Evolutionary conservation across 1,284 basidiomycete genomes (phyloP).

Genomic region (Ceratobasidium sp.): DNA sequence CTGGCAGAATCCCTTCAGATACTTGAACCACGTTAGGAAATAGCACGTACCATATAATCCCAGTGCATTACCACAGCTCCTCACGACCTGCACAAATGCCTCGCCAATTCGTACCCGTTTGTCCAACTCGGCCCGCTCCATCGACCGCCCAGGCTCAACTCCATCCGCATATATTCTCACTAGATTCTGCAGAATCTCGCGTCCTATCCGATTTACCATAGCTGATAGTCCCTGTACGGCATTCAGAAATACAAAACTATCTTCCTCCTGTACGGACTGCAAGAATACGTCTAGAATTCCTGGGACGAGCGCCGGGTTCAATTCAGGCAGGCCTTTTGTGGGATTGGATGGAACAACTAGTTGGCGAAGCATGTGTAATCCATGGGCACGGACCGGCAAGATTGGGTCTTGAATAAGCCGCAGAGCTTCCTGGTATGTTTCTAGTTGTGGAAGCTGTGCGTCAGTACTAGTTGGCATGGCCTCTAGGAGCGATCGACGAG

Average conservation of each 20-base stretch:
- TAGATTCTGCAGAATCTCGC: constrained; percentile 71
- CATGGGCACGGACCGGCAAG: constrained; percentile 94
- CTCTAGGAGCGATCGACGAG: constrained; percentile 68
- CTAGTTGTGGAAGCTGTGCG: constrained; percentile 56
- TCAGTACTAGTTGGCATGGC: constrained; percentile 46
- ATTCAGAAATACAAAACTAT: constrained; percentile 94
- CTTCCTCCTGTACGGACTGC: constrained; percentile 86
- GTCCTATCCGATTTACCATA: constrained; percentile 80
- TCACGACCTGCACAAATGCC: constrained; percentile 80
- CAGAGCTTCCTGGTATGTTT: constrained; percentile 85
- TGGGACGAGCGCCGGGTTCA: constrained; percentile 72
- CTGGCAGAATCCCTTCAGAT: constrained; percentile 51
- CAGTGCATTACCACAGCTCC: constrained; percentile 73
- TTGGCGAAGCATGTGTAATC: constrained; percentile 80
- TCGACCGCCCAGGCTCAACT: constrained; percentile 50
- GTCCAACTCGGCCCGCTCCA: constrained; percentile 76
- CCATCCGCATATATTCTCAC: constrained; percentile 63
- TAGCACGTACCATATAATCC: constrained; percentile 68
- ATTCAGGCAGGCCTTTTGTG: constrained; percentile 45
- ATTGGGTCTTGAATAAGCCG: constrained; percentile 90
- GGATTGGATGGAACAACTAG: constrained; percentile 57
- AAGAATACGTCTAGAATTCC: constrained; percentile 89
- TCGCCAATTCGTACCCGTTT: constrained; percentile 84
- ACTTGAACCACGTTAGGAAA: constrained; percentile 14
- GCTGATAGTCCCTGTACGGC: constrained; percentile 87